Base-by-base conservation (phyloP, 1,284 basidiomycete species). In the Ganoderma lucidum region DNA sequence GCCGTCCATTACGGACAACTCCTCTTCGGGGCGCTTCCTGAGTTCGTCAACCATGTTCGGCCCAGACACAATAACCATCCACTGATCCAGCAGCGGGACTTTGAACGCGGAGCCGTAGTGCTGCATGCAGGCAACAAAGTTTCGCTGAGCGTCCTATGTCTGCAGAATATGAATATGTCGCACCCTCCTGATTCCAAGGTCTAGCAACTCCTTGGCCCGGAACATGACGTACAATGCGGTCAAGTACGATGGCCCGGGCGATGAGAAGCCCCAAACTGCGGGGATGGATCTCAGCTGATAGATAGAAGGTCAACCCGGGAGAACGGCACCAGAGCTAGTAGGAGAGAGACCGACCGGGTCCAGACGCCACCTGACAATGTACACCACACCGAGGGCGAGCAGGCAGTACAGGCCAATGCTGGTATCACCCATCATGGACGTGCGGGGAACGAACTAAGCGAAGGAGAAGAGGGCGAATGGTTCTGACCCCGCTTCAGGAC, bases 11-110 rank as follows among this genome's bases (percentile, higher is more conserved):
- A 81, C 78, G 2, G 79, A 81, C 0, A 83, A 70, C 6, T 75
- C 74, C 3, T 81, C 76, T 35, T 82, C 82, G 3, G 75, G 74
- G 0, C 80, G 78, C 48, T 72, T 78, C 14, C 77, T 76, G 4
- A 83, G 68, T 53, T 83, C 82, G 0, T 83, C 80, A 2, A 81
- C 75, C 64, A 80, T 75, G 51, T 79, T 64, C 0, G 75, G 71
- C 2, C 76, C 78, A 17, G 75, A 77, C 28, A 81, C 75, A 2
- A 83, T 69, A 28, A 82, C 71, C 1, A 75, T 63, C 81, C 80
- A 83, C 4, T 70, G 65, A 45, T 72, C 73, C 6, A 79, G 65
- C 19, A 75, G 65, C 0, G 81, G 74, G 6, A 83, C 67, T 66
- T 81, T 81, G 77, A 81, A 84, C 5, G 73, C 71, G 10, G 72